Conservation (phyloP, 306 rosid species). For the Geum urbanum region DNA sequence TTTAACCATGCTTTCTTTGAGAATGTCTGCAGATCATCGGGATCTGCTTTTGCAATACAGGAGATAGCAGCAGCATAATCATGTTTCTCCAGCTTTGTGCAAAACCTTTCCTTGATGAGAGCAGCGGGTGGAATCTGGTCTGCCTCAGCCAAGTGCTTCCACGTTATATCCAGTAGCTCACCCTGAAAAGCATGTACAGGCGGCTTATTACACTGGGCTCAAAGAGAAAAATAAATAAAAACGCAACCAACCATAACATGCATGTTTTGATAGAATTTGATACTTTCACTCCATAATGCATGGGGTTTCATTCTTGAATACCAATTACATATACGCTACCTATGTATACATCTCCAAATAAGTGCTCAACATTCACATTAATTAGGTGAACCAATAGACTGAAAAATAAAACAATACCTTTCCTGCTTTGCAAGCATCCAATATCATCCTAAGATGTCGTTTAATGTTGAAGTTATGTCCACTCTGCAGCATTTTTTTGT, state of each 20-base stretch:
- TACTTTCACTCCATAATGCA: no score
- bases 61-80: conserved; percentile 50
- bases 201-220: not conserved
- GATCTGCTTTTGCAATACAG: conserved; percentile 37
- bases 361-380: not conserved
- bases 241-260: no score
- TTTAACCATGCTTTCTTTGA: conserved; percentile 66
- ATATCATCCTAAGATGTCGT: not conserved
- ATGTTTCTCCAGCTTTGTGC: conserved; percentile 50
- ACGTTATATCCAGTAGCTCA: conserved; percentile 59
- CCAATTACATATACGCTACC: no score
- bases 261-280: no score
- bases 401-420: conserved; percentile 46
- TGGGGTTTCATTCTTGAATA: no score
- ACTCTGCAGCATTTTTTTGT: conserved; percentile 33
- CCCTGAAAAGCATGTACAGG: conserved; percentile 48
- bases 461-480: no score
- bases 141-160: conserved; percentile 57
- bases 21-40: conserved; percentile 47
- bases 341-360: not conserved
- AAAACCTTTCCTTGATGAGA: conserved; percentile 65
- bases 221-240: not conserved
- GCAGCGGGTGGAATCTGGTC: conserved; percentile 47
- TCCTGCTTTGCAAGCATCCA: conserved; percentile 72
- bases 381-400: conserved; percentile 7